Base-by-base conservation (phyloP, 352 stramenopile species). In the Phytophthora hybrid region DNA sequence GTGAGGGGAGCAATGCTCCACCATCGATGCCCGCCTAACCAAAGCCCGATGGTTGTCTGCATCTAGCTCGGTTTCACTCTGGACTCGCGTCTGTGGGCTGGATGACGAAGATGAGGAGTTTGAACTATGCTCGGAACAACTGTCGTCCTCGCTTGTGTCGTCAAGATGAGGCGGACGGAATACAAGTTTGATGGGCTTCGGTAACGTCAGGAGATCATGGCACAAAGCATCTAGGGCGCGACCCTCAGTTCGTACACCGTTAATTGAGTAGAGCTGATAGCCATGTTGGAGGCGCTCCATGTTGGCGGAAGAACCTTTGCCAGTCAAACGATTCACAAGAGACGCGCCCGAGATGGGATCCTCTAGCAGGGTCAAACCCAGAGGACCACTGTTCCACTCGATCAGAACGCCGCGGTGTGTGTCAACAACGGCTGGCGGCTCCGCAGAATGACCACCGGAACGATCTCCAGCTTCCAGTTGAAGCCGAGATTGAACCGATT, bases 311-410 rank as follows among this genome's bases (percentile, higher is more conserved):
- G 68, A 78, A 0, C 87, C 84, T 63, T 89, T 89, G n/a, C 84
- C 84, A n/a, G 87, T 93, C 56, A 93, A 78, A 14, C 87, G 84
- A 59, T 88, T 88, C 59, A 93, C 83, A 9, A 85, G n/a, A 13
- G 83, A 69, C 37, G 80, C 71, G 1, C 82, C 80, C 10, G 81
- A 84, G 54, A 87, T 83, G 34, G 73, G 58, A 32, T 91, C 84
- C 54, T 90, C 76, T 21, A 83, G 44, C 5, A 93, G 67, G 16
- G 84, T 88, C 37, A 93, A 49, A 0, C 87, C 87, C 1, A 93
- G 67, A 10, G 83, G 73, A 0, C 82, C 84, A 0, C 72, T 44
- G 10, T 61, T 71, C 87, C 87, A 93, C 54, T 88, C 71, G 37
- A 93, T 78, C 29, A 89, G 32, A 13, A 91, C 65, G 11, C 82